Base-by-base conservation (phyloP, 305 asterid species). In the Caryopteris hybrid region DNA sequence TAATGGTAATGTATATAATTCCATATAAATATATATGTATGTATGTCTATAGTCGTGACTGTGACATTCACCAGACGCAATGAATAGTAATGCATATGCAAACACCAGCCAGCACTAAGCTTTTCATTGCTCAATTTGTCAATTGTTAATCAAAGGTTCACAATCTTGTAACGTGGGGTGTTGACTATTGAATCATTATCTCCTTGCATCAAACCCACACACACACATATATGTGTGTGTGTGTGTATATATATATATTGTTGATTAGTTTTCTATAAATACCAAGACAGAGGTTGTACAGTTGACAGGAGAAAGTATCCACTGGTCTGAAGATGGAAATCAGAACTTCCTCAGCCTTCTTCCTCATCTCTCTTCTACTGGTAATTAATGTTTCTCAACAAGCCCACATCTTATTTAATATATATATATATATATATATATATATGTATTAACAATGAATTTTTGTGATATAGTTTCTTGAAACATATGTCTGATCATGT, bases 331-430 rank as follows among this genome's bases (percentile, higher is more conserved):
- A 47, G 48, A 71, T 75, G 75, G 23, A 33, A 38, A 80, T 66
- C 81, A 85, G 76, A 76, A 54, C 82, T 65, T 41, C 50, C 64
- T 61, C 80, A 45, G 70, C 83, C 72, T 46, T 80, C 64, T 34
- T 79, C 64, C 64, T 90, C 58, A 68, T 86, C 79, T 77, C 87
- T 61, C 81, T 86, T 43, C 21, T 79, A 38, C 47, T 77, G 82
- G 96, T 90, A 78, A 74, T 46, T 8, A 13, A 66, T 74, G 57
- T 41, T n/a, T 39, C 11, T 0, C 62, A n/a, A n/a, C n/a, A n/a
- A n/a, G n/a, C n/a, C n/a, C n/a, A n/a, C n/a, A n/a, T n/a, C n/a
- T n/a, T n/a, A n/a, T n/a, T n/a, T n/a, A n/a, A n/a, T n/a, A n/a
- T n/a, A n/a, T n/a, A n/a, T n/a, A n/a, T n/a, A n/a, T n/a, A n/a